Percentiles rank a stretch among this genome's conserved stretches.
These are phyloP conservation scores for Zygoascus sp. DNA, from an alignment of 1,139 yeast genomes.

Conservation along the genomic window DNA sequence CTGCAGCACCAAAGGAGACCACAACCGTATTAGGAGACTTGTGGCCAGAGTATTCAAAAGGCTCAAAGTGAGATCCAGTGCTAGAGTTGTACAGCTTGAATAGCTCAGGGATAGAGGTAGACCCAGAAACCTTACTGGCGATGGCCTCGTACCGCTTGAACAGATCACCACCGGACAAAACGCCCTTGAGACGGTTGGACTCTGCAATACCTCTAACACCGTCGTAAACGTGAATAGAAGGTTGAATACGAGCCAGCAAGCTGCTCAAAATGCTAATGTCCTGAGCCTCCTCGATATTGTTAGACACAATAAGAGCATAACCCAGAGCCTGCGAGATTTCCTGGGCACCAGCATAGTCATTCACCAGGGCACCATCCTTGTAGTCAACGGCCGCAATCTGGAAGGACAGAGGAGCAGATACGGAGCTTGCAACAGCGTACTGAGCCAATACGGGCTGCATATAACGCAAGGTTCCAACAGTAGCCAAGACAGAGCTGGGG, in stretches of 20 bases:
- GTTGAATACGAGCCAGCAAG: slow-evolving; percentile 56
- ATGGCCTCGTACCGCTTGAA: slow-evolving; percentile 38
- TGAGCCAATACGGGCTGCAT: slow-evolving; percentile 55
- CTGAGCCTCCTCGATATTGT: slow-evolving; percentile 46
- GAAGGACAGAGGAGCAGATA: slow-evolving; percentile 47
- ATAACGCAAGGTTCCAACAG: slow-evolving; percentile 62
- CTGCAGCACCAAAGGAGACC: slow-evolving; percentile 72
- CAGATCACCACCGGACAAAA: slow-evolving; percentile 46
- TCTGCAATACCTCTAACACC: slow-evolving; percentile 67
- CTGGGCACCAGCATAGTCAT: slow-evolving; percentile 65
- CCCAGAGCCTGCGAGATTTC: slow-evolving; percentile 60
- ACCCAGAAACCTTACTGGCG: slow-evolving; percentile 5
- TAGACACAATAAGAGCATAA: slow-evolving; percentile 70
- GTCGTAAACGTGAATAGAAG: slow-evolving; percentile 70
- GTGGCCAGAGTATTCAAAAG: slow-evolving; percentile 70
- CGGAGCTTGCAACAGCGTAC: slow-evolving; percentile 32
- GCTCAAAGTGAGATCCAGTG: slow-evolving; percentile 55
- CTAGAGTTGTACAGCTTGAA: slow-evolving; percentile 41
- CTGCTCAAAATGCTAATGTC: slow-evolving; percentile 62
- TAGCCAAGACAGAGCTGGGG: slow-evolving; percentile 47
- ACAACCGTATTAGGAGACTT: slow-evolving; percentile 61
- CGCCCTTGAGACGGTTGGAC: slow-evolving; percentile 46
- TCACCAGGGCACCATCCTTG: slow-evolving; percentile 43
- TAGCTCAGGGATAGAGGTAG: slow-evolving; percentile 14
- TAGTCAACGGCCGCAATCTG: slow-evolving; percentile 58